A percentile compares a stretch with the other conserved stretches of the same genome.
Evolutionary conservation across 225 moss, liverwort and hornwort genomes (phyloP).

Genomic region (Pseudoscleropodium purum): DNA sequence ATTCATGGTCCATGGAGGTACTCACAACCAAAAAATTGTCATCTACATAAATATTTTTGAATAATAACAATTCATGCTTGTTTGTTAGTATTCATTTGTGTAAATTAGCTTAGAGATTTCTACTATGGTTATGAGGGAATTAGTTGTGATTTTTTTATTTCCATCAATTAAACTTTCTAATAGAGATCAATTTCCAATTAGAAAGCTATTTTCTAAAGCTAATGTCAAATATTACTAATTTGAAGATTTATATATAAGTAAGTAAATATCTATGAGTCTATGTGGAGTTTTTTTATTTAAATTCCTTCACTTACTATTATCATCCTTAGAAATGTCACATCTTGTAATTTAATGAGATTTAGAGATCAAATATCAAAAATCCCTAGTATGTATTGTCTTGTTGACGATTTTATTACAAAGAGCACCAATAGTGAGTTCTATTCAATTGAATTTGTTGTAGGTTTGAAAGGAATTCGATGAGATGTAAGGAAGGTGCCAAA

Average conservation of each 20-base stretch:
- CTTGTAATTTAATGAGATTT: background rate
- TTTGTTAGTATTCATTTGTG: background rate
- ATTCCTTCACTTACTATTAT: background rate
- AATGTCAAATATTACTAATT: background rate
- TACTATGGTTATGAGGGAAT: background rate
- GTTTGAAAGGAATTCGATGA: background rate
- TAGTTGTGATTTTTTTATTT: background rate
- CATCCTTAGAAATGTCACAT: background rate
- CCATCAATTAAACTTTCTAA: background rate
- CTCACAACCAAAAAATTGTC: background rate
- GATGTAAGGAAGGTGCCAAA: background rate
- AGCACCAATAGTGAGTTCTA: background rate
- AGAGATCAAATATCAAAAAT: background rate
- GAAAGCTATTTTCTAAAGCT: background rate
- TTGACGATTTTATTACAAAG: background rate
- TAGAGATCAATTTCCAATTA: background rate
- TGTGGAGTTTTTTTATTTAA: background rate
- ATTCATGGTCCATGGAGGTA: constrained; percentile 45
- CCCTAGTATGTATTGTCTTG: background rate
- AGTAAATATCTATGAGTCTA: background rate
- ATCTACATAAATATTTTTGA: background rate
- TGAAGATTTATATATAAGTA: background rate
- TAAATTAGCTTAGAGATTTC: background rate
- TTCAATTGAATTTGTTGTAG: background rate
- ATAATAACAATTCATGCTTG: background rate